phyloP scores from a whole-genome alignment of 176 grass and related monocot genomes.

The Dendrocalamus sinicus region DNA sequence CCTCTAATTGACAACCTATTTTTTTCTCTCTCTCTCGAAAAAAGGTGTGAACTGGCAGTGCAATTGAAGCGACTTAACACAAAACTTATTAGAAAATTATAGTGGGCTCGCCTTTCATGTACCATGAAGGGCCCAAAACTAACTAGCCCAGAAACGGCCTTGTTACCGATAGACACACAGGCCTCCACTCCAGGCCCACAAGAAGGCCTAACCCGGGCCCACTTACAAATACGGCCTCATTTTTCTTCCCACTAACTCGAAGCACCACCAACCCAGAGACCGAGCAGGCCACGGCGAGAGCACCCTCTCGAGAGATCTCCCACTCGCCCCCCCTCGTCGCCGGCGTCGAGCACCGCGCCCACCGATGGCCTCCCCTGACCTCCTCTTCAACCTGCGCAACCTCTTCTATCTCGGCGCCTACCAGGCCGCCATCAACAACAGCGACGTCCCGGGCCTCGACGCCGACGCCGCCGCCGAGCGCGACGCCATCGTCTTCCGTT shows the following conservation, averaged over 20 bases:
- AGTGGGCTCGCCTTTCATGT: not conserved
- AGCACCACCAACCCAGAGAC: conserved; percentile 16
- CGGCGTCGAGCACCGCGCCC: not conserved
- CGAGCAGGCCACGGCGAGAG: not conserved
- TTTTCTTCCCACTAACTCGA: conserved; percentile 11
- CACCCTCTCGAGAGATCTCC: conserved; percentile 44
- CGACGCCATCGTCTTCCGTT: conserved; percentile 86
- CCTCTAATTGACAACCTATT: too few relatives aligned
- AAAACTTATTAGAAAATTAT: not conserved
- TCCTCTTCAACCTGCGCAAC: conserved; percentile 93
- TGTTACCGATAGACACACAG: not conserved
- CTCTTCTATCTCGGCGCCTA: conserved; percentile 96
- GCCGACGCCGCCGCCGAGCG: conserved; percentile 77
- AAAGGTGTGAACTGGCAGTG: not conserved
- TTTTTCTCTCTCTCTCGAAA: too few relatives aligned
- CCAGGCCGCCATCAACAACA: conserved; percentile 95
- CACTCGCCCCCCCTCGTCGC: not conserved
- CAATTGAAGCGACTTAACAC: not conserved
- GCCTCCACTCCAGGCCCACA: not conserved
- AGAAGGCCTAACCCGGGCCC: conserved; percentile 9
- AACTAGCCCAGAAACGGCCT: not conserved
- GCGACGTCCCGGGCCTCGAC: conserved; percentile 78
- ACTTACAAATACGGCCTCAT: not conserved
- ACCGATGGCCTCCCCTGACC: conserved; percentile 69
- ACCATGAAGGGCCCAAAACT: not conserved